Evolutionary conservation across 129 eudicot genomes (phyloP), one percentile per base, ranked within the genome.

Genomic region (Flaveria sonorensis): DNA sequence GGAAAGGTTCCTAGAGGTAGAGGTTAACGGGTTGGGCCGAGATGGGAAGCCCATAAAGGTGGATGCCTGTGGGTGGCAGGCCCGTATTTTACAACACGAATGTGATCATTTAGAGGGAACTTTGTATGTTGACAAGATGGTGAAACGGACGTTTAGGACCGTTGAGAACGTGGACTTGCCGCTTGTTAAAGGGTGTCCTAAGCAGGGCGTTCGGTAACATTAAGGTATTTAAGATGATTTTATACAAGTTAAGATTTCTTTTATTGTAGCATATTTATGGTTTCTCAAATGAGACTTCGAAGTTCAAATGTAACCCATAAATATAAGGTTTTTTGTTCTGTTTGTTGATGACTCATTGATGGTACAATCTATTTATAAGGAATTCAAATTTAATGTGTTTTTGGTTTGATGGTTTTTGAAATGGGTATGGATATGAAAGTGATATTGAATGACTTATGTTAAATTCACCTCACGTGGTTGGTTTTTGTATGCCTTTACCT

Each of bases 21-120:
- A 92, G 81, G 95, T 92, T 73, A 88, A 82, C 1, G 98, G 98
- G 67, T 71, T 88, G 18, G 89, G 81, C 77, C 81, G 89, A 77
- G 26, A 83, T 13, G 98, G 96, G 13, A 78, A 87, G 77, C 87
- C 96, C 10, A 74, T 92, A 21, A 90, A 81, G 87, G 90, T 92
- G 46, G 77, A 92, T 45, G 96, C 98, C 8, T 77, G 87, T 30
- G 98, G 98, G n/a, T 92, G 96, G 98, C 95, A 90, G 70, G 98
- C 98, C 11, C 94, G 98, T 15, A 92, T 90, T 26, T 87, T 92
- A 68, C 98, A 92, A 81, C 98, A 92, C 71, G 96, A 90, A 56
- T 90, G 92, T 52, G 98, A 92, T 78, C 96, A 90, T 82, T 67
- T 92, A 52, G 98, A 88, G 1, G 96, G 95, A 60, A 90, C 89